Evolutionary conservation across 768 basidiomycete genomes (phyloP).

Genomic region (Fomitopsis serialis): DNA sequence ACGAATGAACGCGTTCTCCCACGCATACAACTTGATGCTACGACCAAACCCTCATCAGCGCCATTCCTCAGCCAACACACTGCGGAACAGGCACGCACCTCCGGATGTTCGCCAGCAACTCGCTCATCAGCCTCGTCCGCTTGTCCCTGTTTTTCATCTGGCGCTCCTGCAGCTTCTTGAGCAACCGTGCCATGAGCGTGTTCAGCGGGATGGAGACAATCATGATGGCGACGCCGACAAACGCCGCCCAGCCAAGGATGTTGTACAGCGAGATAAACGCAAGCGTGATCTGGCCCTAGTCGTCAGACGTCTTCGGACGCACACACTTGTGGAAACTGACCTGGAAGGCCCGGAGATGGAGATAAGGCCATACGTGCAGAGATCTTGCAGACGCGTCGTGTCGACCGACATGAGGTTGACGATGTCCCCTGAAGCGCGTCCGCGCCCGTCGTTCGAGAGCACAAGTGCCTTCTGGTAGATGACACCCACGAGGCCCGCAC

Average conservation of each 20-base stretch:
- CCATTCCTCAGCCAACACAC: background rate
- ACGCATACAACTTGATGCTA: conserved; percentile 88
- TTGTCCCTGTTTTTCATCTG: conserved; percentile 95
- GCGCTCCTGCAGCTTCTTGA: conserved; percentile 74
- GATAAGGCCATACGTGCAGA: conserved; percentile 81
- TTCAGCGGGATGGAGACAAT: conserved; percentile 74
- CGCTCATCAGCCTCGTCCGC: conserved; percentile 84
- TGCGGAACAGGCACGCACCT: conserved; percentile 36
- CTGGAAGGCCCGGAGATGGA: conserved; percentile 80
- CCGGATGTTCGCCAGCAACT: conserved; percentile 88
- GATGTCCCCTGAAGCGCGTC: conserved; percentile 83
- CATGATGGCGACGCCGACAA: conserved; percentile 88
- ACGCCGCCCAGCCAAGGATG: conserved; percentile 87
- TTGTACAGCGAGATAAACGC: conserved; percentile 89
- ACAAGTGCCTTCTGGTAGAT: conserved; percentile 87
- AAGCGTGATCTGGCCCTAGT: conserved; percentile 55
- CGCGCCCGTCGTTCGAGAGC: conserved; percentile 80
- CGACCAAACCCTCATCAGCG: background rate
- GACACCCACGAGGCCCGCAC: conserved; percentile 78
- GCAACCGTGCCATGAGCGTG: conserved; percentile 59
- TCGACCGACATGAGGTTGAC: conserved; percentile 94
- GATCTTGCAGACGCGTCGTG: conserved; percentile 70
- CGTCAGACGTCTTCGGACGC: too few species aligned
- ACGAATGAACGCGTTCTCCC: conserved; percentile 88
- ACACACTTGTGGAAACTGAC: too few species aligned